These are phyloP conservation scores for Exophiala mesophila DNA, from an alignment of 2,329 filamentous ascomycete species.

Conservation along the genomic window DNA sequence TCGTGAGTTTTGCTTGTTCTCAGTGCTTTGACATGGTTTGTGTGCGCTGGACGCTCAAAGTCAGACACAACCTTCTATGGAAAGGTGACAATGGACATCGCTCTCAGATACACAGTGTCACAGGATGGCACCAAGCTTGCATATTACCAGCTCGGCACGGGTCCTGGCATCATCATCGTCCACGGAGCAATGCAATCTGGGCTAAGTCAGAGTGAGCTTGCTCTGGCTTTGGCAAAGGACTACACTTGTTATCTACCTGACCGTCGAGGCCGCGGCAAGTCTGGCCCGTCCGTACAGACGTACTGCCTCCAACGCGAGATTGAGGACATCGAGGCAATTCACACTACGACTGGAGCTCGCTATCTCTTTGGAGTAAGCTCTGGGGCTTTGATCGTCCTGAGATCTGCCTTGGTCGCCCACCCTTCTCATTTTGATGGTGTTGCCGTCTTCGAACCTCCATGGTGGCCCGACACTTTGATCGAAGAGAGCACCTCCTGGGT, in stretches of 20 bases:
- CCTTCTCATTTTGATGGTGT: slow-evolving; percentile 9
- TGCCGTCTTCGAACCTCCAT: slow-evolving; percentile 16
- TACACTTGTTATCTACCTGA: slow-evolving; percentile 16
- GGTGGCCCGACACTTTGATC: slow-evolving; percentile 8
- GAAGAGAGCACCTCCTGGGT: slow-evolving; percentile 10
- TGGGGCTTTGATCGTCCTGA: slow-evolving; percentile 12
- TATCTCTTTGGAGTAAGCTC: slow-evolving; percentile 17
- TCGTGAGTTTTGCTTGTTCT: no score
- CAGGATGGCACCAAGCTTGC: slow-evolving; percentile 16
- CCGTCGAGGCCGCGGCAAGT: slow-evolving; percentile 12
- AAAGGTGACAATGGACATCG: neutral
- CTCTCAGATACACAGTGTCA: slow-evolving; percentile 3
- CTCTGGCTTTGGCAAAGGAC: slow-evolving; percentile 1
- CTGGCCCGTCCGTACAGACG: slow-evolving; percentile 5
- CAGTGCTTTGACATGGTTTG: no score
- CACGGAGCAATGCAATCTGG: slow-evolving; percentile 14
- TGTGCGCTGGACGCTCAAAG: no score
- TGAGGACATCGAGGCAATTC: slow-evolving; percentile 14
- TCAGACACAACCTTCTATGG: neutral
- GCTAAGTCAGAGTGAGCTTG: slow-evolving; percentile 15
- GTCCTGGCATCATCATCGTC: slow-evolving; percentile 11
- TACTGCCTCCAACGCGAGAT: slow-evolving; percentile 9
- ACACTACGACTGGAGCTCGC: slow-evolving; percentile 6
- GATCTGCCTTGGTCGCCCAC: slow-evolving; percentile 6
- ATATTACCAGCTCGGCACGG: slow-evolving; percentile 9